These are phyloP conservation scores for Aureobasidium melanogenum DNA, from an alignment of 2,329 filamentous ascomycete species.

Conservation along the genomic window DNA sequence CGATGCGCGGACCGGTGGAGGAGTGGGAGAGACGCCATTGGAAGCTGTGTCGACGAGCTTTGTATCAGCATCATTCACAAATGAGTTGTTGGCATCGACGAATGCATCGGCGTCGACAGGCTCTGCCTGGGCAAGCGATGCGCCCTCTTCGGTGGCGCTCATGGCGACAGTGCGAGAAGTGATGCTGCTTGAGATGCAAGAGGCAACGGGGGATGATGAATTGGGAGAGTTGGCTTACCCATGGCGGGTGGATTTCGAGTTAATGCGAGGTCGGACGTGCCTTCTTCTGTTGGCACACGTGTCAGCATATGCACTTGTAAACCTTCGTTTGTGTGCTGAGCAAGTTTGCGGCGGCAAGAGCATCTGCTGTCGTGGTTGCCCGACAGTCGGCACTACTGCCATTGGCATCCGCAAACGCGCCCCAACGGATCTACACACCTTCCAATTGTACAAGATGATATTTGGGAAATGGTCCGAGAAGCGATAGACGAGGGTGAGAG, in stretches of 20 bases:
- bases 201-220: slow-evolving; percentile 4
- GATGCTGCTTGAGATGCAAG: background rate
- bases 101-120: background rate
- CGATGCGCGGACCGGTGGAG: slow-evolving; percentile 38
- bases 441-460: background rate
- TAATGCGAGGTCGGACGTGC: background rate
- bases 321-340: slow-evolving; percentile 1
- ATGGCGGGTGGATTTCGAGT: background rate
- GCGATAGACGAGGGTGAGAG: slow-evolving; percentile 8
- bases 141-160: slow-evolving; percentile 8
- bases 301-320: slow-evolving; percentile 2
- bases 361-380: background rate
- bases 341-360: slow-evolving; percentile 8
- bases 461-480: background rate
- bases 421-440: background rate
- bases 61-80: slow-evolving; percentile 14
- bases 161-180: background rate
- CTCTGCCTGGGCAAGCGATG: background rate
- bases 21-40: slow-evolving; percentile 34
- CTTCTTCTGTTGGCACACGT: slow-evolving; percentile 10
- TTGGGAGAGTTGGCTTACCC: slow-evolving; percentile 13
- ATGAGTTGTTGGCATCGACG: background rate
- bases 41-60: slow-evolving; percentile 28
- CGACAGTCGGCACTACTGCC: background rate
- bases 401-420: background rate